These are phyloP conservation scores for Chalaropsis ovoidea DNA, from an alignment of 2,329 filamentous ascomycete genomes.

Conservation along the genomic window DNA sequence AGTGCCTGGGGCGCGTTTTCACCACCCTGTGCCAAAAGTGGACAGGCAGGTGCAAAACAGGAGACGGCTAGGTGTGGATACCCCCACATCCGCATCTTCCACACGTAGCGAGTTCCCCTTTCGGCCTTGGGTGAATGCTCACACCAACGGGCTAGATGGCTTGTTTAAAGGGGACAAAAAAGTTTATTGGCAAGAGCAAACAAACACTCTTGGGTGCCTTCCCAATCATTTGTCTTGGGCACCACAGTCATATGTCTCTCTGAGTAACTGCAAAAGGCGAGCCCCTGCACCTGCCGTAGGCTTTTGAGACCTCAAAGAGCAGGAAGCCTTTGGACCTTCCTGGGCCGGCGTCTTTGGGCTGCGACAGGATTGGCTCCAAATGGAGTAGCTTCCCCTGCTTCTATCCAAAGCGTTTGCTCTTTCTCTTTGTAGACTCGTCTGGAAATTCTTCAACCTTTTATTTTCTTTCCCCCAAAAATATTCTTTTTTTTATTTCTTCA, in stretches of 20 bases:
- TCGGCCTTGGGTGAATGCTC: neutral
- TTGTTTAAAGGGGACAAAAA: neutral
- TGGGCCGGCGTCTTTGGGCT: neutral
- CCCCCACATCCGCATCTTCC: neutral
- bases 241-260: neutral
- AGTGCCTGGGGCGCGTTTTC: neutral
- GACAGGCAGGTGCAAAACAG: neutral
- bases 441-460: neutral
- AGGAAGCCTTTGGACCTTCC: neutral
- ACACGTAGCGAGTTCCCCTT: neutral
- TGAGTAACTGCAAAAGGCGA: neutral
- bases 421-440: neutral
- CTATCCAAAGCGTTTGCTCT: slow-evolving; percentile 3
- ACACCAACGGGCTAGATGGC: neutral
- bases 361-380: slow-evolving; percentile 27
- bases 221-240: neutral
- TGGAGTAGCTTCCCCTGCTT: slow-evolving; percentile 27
- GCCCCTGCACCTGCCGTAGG: neutral
- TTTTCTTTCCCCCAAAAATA: neutral
- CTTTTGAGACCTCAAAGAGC: neutral
- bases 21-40: neutral
- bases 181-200: neutral
- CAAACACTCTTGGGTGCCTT: neutral
- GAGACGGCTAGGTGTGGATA: neutral
- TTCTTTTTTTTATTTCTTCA: neutral